phyloP scores from a whole-genome alignment of 2,329 filamentous ascomycete genomes.

The Xylaria sp. region DNA sequence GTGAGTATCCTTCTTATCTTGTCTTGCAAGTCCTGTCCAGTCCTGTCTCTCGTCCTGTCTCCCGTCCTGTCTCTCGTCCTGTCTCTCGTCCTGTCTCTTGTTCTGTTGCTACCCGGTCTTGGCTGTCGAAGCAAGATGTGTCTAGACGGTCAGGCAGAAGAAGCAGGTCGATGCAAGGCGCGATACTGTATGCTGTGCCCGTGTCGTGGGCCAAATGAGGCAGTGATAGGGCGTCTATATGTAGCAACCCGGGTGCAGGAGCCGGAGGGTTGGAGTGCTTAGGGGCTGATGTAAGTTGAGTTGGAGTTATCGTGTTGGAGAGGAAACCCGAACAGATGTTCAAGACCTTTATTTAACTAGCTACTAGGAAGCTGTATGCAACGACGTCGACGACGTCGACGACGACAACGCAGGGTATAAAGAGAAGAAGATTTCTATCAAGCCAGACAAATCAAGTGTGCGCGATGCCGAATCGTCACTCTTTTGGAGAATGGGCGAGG shows the following conservation, averaged over 20 bases:
- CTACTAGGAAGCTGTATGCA: constrained; percentile 14
- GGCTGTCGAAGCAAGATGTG: constrained; percentile 12
- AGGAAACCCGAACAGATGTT: not conserved
- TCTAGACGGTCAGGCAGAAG: not conserved
- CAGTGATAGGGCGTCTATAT: constrained; percentile 5
- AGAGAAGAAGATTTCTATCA: constrained; percentile 26
- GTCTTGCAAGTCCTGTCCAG: not conserved
- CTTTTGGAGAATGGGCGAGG: constrained; percentile 19
- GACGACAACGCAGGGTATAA: not conserved
- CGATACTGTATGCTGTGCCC: not conserved
- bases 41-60: not conserved
- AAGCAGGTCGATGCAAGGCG: not conserved
- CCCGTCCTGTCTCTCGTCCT: not conserved
- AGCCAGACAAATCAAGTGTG: constrained; percentile 22
- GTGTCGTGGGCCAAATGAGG: constrained; percentile 18
- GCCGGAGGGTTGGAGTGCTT: not conserved
- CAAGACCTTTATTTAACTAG: constrained; percentile 14
- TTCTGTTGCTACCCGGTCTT: not conserved
- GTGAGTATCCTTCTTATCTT: not conserved
- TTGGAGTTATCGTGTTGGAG: constrained; percentile 10
- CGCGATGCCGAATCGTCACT: constrained; percentile 22
- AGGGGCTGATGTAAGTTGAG: constrained; percentile 3
- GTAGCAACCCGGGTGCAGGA: not conserved
- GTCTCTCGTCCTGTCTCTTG: not conserved
- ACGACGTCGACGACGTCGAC: not conserved